A percentile compares a stretch with the other conserved stretches of the same genome.
Evolutionary conservation across 2,329 filamentous ascomycete species (phyloP).

Genomic region (Diaporthe sp.): DNA sequence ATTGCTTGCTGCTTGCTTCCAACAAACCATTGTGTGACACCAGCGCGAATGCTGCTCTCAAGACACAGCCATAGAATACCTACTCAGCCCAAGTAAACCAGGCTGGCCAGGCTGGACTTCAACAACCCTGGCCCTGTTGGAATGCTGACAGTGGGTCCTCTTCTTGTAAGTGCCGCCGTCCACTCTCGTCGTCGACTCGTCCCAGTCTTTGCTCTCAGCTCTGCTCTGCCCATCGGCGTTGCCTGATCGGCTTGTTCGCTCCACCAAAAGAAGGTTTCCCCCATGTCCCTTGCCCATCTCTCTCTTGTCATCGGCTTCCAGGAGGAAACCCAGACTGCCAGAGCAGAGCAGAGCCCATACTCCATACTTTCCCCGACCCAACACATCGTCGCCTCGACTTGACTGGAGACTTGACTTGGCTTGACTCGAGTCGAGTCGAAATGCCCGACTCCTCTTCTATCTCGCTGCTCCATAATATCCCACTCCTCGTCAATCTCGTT

Average conservation of each 20-base stretch:
- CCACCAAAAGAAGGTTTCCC: conserved; percentile 27
- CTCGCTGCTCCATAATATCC: conserved; percentile 27
- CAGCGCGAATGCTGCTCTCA: background rate
- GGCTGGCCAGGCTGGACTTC: conserved; percentile 7
- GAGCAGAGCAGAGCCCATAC: background rate
- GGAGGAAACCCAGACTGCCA: background rate
- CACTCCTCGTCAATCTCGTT: conserved; percentile 25
- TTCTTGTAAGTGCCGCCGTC: conserved; percentile 28
- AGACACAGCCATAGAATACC: background rate
- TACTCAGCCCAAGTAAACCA: background rate
- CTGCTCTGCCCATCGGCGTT: conserved; percentile 20
- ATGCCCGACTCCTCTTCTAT: conserved; percentile 19
- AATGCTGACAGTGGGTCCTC: conserved; percentile 29
- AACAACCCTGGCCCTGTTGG: conserved; percentile 27
- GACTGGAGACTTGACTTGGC: background rate
- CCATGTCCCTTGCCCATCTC: conserved; percentile 21
- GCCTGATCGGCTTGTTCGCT: conserved; percentile 19
- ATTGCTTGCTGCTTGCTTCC: conserved; percentile 14
- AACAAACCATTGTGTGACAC: conserved; percentile 18
- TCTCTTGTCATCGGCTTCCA: background rate
- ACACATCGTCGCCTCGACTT: conserved; percentile 6
- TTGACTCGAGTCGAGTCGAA: background rate
- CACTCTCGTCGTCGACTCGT: conserved; percentile 18
- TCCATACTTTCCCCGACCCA: background rate
- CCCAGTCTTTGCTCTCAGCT: conserved; percentile 15